Base-by-base conservation (phyloP, 2,329 filamentous ascomycete genomes). In the Ceratocystis smalleyi region DNA sequence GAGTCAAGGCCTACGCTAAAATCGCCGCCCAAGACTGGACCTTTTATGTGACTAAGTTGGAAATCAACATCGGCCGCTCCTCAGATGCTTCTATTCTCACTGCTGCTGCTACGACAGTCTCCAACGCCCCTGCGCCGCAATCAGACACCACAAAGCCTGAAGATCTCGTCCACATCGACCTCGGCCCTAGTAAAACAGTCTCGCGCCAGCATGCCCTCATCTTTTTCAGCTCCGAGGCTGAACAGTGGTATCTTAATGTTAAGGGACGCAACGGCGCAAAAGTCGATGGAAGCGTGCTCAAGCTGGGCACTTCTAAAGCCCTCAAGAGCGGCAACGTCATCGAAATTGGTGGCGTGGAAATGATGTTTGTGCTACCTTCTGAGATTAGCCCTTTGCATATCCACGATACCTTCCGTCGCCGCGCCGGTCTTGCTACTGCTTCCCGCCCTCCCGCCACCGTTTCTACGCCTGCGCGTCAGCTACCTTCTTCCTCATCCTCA, bases 341-440 rank as follows among this genome's bases (percentile, higher is more conserved):
- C 65, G 91, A 96, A 71, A 89, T 97, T 71, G 88, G 87, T 70
- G 89, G 89, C 63, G 88, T 94, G 0, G 92, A 99, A 77, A 99
- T 99, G 94, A 92, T 97, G 79, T 99, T 99, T 74, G 89, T 96
- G 59, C 83, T 95, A n/a, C 92, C 94, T 0, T 84, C 83, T 27
- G 86, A 88, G 68, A 79, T 83, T 57, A 78, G 77, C 64, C 82
- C 83, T 27, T 79, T 91, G 30, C 79, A 82, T 59, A 85, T 95
- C 67, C 83, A 88, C 71, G 80, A 80, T 24, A 82, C 77, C 70
- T 91, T 87, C 71, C 80, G 88, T 17, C 82, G 88, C 69, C 84
- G 88, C 57, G 85, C 87, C 40, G 80, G 83, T 30, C 76, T 40
- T 73, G 43, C 35, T 43, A 43, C 43, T 12, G 57, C 22, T 32